A percentile compares a stretch with the other conserved stretches of the same genome.
Conservation (phyloP, 768 basidiomycete genomes). For the Auricularia sp. region DNA sequence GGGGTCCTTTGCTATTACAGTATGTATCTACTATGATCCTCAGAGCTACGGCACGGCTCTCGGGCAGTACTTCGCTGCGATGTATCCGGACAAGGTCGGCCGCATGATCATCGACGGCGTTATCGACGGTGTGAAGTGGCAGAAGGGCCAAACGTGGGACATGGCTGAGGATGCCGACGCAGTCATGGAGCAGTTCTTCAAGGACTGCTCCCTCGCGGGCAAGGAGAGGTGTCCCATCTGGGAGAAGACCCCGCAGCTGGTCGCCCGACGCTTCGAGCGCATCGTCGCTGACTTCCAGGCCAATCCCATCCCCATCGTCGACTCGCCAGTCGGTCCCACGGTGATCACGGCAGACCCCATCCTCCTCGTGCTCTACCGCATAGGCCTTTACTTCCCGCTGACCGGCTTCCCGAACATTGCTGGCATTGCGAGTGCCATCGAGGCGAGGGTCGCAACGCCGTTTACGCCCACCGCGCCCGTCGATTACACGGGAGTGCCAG, state of each 20-base stretch:
- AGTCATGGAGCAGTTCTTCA: background rate
- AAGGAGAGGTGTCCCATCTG: background rate
- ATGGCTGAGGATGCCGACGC: background rate
- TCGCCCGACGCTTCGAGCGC: background rate
- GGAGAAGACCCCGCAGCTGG: background rate
- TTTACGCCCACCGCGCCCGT: background rate
- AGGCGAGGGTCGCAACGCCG: background rate
- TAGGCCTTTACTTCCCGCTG: background rate
- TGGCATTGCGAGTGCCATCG: background rate
- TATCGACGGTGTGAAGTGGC: background rate
- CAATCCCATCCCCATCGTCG: background rate
- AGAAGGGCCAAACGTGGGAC: background rate
- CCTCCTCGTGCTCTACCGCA: background rate
- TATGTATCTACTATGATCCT: background rate
- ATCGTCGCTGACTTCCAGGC: background rate
- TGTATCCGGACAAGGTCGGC: slow-evolving; percentile 7
- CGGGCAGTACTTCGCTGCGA: slow-evolving; percentile 4
- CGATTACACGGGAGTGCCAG: background rate
- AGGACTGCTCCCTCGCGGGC: background rate
- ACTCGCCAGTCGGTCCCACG: background rate
- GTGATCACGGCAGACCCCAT: background rate
- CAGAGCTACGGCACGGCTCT: slow-evolving; percentile 5
- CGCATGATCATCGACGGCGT: slow-evolving; percentile 6
- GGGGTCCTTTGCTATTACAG: background rate
- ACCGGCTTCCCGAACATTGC: background rate